phyloP scores from a whole-genome alignment of 305 asterid genomes.

The Fraxinus greggii region DNA sequence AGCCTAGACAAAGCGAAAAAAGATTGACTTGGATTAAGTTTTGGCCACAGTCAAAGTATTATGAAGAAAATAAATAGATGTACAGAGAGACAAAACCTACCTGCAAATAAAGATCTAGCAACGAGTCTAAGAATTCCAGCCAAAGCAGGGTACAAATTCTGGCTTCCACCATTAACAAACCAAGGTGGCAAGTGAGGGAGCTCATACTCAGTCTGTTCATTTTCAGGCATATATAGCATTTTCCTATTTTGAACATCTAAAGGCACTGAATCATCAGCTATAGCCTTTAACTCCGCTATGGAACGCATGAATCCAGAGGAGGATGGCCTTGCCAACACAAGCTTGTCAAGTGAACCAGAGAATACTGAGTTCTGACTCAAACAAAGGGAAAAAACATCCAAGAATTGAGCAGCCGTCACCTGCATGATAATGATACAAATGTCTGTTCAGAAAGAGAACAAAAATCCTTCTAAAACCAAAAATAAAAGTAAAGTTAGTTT shows the following conservation, averaged over 20 bases:
- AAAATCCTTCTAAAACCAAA: neutral
- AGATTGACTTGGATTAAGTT: slow-evolving; percentile 21
- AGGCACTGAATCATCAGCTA: slow-evolving; percentile 36
- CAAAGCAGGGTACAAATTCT: slow-evolving; percentile 68
- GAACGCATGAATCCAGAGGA: slow-evolving; percentile 79
- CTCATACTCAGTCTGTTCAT: slow-evolving; percentile 46
- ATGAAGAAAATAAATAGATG: slow-evolving; percentile 17
- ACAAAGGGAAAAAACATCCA: slow-evolving; percentile 87
- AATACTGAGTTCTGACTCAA: slow-evolving; percentile 79
- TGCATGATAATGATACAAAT: slow-evolving; percentile 30
- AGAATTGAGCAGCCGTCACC: slow-evolving; percentile 77
- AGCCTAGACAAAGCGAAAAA: slow-evolving; percentile 43
- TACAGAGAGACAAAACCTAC: slow-evolving; percentile 35
- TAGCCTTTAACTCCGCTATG: slow-evolving; percentile 74
- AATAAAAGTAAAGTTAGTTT: neutral
- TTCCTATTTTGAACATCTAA: slow-evolving; percentile 44
- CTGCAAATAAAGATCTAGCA: slow-evolving; percentile 69
- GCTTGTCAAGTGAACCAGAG: slow-evolving; percentile 83
- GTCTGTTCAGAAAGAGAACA: neutral
- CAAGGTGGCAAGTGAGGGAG: slow-evolving; percentile 95
- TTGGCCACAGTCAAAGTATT: slow-evolving; percentile 10
- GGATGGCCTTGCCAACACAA: slow-evolving; percentile 52
- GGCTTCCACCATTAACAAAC: slow-evolving; percentile 68
- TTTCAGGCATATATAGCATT: slow-evolving; percentile 32
- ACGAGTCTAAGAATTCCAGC: slow-evolving; percentile 82